These are phyloP conservation scores for Dalbergia oliveri DNA, from an alignment of 306 rosid species.

Conservation along the genomic window DNA sequence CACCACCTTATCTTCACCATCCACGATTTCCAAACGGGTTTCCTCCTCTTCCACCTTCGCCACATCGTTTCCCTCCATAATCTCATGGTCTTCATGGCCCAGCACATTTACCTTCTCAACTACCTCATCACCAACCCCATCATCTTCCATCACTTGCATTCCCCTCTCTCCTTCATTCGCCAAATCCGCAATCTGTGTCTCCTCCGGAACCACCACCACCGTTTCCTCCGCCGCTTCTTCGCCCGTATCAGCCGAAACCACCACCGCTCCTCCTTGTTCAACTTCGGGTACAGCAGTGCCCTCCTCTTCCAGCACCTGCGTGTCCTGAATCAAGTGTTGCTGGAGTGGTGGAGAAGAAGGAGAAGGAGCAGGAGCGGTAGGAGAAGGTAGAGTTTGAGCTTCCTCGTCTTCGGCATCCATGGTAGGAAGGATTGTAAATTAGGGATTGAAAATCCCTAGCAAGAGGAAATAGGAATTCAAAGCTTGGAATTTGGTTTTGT, in stretches of 20 bases:
- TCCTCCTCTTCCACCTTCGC: conserved; percentile 29
- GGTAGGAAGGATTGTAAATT: too few relatives aligned
- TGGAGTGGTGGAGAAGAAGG: conserved; percentile 8
- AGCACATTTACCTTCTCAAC: conserved; percentile 6
- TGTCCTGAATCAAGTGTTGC: neutral
- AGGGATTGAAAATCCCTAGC: conserved; percentile 56
- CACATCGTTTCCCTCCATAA: conserved; percentile 13
- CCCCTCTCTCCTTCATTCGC: conserved; percentile 6
- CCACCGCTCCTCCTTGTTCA: neutral
- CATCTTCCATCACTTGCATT: conserved; percentile 25
- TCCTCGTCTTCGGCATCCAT: conserved; percentile 78
- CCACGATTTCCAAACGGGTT: conserved; percentile 9
- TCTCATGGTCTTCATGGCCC: neutral
- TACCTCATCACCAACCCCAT: neutral
- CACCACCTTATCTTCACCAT: conserved; percentile 26
- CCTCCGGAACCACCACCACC: conserved; percentile 3
- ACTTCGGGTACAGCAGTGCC: neutral
- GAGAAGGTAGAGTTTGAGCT: conserved; percentile 39
- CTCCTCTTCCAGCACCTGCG: neutral
- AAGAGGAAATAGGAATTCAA: neutral
- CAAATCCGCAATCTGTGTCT: neutral
- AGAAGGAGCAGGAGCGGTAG: neutral
- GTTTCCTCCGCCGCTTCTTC: neutral
- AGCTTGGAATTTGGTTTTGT: neutral
- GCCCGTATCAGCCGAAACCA: neutral